Base-by-base conservation (phyloP, 805 yeast species). In the Dipodascus albidus region DNA sequence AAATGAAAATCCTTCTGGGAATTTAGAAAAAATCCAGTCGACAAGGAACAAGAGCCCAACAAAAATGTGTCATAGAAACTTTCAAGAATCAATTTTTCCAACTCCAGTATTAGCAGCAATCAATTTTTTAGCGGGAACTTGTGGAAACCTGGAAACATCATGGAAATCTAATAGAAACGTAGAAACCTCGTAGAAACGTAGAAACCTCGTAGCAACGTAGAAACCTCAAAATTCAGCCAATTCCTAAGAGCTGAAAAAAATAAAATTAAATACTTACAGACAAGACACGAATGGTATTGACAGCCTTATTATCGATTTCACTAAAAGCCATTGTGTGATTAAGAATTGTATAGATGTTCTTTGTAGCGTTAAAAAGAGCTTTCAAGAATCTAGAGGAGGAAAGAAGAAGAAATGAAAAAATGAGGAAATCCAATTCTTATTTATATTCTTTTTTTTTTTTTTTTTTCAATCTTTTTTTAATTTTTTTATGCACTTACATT, bases 261-360 rank as follows among this genome's bases (percentile, higher is more conserved):
- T 4, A 4, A 38, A 14, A 38, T n/a, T 38, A 38, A 14, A 22
- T 48, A 65, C 70, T 57, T 66, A 69, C 87, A 35, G 98, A 82
- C 64, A 91, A 79, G 57, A 83, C 73, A 75, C 96, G 88, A 75
- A 91, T 86, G 63, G 98, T 87, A 77, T 79, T 77, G 72, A 91
- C 76, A 55, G 96, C 87, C 68, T 76, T 76, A 61, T 74, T 75
- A 70, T 90, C 96, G 64, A 86, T 73, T 57, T 80, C 83, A 51
- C 44, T 38, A 19, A 38, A 38, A 38, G 44, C 44, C 44, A 38
- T 38, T 38, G 44, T 38, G 17, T 27, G 33, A 27, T 6, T 27
- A 11, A 27, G 11, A 6, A 27, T 6, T 27, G 11, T 6, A 27
- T 27, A 11, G n/a, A n/a, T n/a, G n/a, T n/a, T n/a, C n/a, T n/a